A percentile compares a stretch with the other conserved stretches of the same genome.
These are phyloP conservation scores for Phytopythium mirpurense DNA, from an alignment of 352 stramenopile genomes.

Conservation along the genomic window DNA sequence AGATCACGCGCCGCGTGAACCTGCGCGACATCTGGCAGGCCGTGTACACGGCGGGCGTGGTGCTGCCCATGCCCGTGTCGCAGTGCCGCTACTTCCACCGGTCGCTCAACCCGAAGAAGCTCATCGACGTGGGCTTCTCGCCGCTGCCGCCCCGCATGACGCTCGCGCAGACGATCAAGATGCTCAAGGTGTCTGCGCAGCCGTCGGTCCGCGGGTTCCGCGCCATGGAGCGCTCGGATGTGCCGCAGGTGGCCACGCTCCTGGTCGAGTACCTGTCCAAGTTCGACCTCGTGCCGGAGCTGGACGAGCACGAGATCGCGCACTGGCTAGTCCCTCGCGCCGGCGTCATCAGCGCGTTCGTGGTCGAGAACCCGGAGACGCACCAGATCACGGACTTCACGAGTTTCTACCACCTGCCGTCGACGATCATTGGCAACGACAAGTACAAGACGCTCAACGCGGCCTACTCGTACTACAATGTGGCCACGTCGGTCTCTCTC, in stretches of 20 bases:
- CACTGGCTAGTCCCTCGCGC: slow-evolving; percentile 97
- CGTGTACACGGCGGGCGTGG: slow-evolving; percentile 98
- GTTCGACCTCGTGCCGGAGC: slow-evolving; percentile 85
- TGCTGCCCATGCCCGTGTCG: slow-evolving; percentile 95
- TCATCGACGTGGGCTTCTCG: slow-evolving; percentile 98
- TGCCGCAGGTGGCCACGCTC: slow-evolving; percentile 48
- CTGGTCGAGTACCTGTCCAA: slow-evolving; percentile 64
- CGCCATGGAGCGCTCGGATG: slow-evolving; percentile 60
- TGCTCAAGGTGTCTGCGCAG: slow-evolving; percentile 83
- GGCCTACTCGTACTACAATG: slow-evolving; percentile 99
- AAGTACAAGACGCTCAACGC: slow-evolving; percentile 96
- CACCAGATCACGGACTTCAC: slow-evolving; percentile 94
- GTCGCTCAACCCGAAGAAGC: slow-evolving; percentile 98
- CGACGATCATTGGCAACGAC: slow-evolving; percentile 92
- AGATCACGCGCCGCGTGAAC: slow-evolving; percentile 98
- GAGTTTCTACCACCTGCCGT: slow-evolving; percentile 98
- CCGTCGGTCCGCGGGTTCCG: slow-evolving; percentile 43
- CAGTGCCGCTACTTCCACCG: slow-evolving; percentile 97
- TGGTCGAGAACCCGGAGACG: slow-evolving; percentile 68
- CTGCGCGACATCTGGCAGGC: slow-evolving; percentile 92
- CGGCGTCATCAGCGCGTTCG: slow-evolving; percentile 95
- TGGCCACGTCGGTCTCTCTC: slow-evolving; percentile 51
- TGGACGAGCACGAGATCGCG: slow-evolving; percentile 91
- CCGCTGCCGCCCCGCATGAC: slow-evolving; percentile 94
- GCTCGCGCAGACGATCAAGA: slow-evolving; percentile 92